These are phyloP conservation scores for Penicillium aurantiogriseum DNA, from an alignment of 2,329 filamentous ascomycete species.

Conservation along the genomic window DNA sequence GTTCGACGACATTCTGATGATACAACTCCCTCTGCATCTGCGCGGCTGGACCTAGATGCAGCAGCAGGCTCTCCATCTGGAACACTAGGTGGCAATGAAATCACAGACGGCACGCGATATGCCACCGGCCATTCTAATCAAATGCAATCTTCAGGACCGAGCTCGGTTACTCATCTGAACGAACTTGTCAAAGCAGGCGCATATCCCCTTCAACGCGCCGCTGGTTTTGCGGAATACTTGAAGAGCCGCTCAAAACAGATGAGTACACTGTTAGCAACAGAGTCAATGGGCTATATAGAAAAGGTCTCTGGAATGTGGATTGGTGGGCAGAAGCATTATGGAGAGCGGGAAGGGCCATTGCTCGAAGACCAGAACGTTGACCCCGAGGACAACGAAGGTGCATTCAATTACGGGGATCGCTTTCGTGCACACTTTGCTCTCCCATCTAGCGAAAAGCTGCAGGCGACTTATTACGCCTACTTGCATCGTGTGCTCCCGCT, in stretches of 20 bases:
- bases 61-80: neutral
- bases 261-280: conserved; percentile 77
- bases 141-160: conserved; percentile 20
- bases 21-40: conserved; percentile 34
- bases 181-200: conserved; percentile 62
- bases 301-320: conserved; percentile 98
- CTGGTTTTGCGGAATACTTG: conserved; percentile 77
- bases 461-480: conserved; percentile 88
- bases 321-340: conserved; percentile 85
- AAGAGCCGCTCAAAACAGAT: conserved; percentile 76
- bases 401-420: conserved; percentile 58
- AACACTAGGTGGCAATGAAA: conserved; percentile 8
- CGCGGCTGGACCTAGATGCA: conserved; percentile 21
- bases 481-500: conserved; percentile 85
- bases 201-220: conserved; percentile 80
- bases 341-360: conserved; percentile 64
- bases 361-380: conserved; percentile 64
- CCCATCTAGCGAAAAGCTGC: conserved; percentile 76
- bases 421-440: conserved; percentile 90
- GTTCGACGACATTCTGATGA: conserved; percentile 36
- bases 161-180: conserved; percentile 53
- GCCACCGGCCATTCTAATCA: conserved; percentile 26
- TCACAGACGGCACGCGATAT: conserved; percentile 16
- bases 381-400: conserved; percentile 56
- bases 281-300: conserved; percentile 94